A percentile compares a stretch with the other conserved stretches of the same genome.
Conservation (phyloP, 139 green algal genomes). For the Diplosphaera chodatii region DNA sequence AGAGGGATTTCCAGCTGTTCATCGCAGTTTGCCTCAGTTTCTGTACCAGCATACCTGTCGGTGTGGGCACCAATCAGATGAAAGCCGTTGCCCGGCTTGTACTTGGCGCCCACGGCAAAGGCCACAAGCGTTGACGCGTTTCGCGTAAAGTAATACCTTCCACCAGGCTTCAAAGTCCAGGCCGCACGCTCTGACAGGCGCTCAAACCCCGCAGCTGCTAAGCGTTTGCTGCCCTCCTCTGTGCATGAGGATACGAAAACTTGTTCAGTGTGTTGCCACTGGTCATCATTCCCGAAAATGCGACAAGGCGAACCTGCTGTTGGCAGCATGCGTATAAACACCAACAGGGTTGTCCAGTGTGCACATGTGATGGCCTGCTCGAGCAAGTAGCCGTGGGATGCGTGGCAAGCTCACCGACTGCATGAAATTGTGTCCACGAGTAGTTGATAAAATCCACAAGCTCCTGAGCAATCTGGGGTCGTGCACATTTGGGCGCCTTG, state of each 20-base stretch:
- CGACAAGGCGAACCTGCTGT: too few species aligned
- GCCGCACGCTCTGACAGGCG: constrained; percentile 64
- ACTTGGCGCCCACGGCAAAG: constrained; percentile 81
- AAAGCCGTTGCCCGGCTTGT: constrained; percentile 78
- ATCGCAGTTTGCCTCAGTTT: too few species aligned
- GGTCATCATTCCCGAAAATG: too few species aligned
- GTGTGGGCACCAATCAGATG: constrained; percentile 94
- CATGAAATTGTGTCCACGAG: constrained; percentile 70
- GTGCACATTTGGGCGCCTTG: not conserved
- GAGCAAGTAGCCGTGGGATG: too few species aligned
- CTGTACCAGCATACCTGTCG: constrained; percentile 44
- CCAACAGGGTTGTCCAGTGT: too few species aligned
- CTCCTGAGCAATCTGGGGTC: constrained; percentile 5
- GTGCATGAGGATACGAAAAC: not conserved
- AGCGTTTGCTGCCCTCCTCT: constrained; percentile 50
- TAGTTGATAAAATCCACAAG: constrained; percentile 68
- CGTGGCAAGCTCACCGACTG: constrained; percentile 31
- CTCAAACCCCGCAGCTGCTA: constrained; percentile 60
- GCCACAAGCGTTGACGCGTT: constrained; percentile 90
- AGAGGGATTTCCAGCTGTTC: too few species aligned
- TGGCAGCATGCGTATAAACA: too few species aligned
- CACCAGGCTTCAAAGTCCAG: constrained; percentile 56
- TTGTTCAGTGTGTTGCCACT: not conserved
- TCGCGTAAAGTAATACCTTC: constrained; percentile 93
- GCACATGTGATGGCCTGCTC: too few species aligned